Evolutionary conservation across 2,329 filamentous ascomycete genomes (phyloP), one percentile per base, ranked within the genome.

Genomic region (Blumeria hordei): DNA sequence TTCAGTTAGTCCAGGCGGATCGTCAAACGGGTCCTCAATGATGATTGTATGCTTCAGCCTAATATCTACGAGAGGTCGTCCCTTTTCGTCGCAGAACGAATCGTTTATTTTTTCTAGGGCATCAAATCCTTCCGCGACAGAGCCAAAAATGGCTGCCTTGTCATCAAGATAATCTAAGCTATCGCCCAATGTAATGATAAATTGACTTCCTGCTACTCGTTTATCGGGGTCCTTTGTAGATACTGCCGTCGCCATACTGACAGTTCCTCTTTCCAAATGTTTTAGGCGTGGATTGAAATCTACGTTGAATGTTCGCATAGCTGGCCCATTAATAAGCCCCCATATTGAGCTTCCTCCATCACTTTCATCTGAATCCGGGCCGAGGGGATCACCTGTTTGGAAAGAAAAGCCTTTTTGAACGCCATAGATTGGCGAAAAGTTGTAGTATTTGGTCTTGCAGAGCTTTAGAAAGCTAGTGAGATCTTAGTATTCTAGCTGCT

Each of bases 401-500:
- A 94, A 94, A 58, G 88, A 94, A 69, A 95, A 96, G 69, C 87
- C 81, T 67, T 90, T 92, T 66, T 95, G 92, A 39, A 98, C 78
- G 61, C 83, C 88, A 70, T 95, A 86, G 55, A 96, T 72, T 32
- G 90, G 92, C 6, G 88, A 81, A 68, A 93, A 96, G 72, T 96
- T 96, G 79, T 95, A 98, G 72, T 96, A 98, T 72, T 95, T 98
- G 69, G 88, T 74, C 71, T 96, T 96, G 78, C 92, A 95, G 62
- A 98, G 85, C 75, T 98, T 96, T 56, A 98, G 73, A 68, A 98
- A 96, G 75, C 87, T 93, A 68, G 59, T 66, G 64, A 61, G 57
- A 64, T 72, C 72, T 80, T 72, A 74, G 72, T 71, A 64, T 37
- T 70, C 66, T 58, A 64, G 58, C 67, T 67, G 66, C 72, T 82